These are phyloP conservation scores for Sporothrix pseudoabietina DNA, from an alignment of 2,329 filamentous ascomycete genomes.

Conservation along the genomic window DNA sequence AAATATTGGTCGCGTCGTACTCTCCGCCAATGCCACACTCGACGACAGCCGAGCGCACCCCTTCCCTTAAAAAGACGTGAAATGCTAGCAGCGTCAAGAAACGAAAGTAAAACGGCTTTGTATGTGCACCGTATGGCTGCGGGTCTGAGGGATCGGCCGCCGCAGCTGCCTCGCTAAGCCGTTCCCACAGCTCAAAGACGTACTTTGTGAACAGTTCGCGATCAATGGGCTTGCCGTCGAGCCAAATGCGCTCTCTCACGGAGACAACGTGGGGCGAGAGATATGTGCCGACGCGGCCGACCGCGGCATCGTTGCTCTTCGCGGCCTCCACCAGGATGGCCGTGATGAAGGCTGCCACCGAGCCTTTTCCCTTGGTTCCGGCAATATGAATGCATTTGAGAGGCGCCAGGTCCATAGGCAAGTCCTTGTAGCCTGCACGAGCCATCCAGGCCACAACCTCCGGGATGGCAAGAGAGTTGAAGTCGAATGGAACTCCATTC, in stretches of 20 bases:
- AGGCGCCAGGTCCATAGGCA: slow-evolving; percentile 53
- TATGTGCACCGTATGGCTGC: slow-evolving; percentile 56
- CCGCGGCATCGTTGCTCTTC: slow-evolving; percentile 41
- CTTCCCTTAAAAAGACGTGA: slow-evolving; percentile 76
- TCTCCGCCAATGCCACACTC: slow-evolving; percentile 89
- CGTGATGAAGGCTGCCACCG: slow-evolving; percentile 68
- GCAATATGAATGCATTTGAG: slow-evolving; percentile 70
- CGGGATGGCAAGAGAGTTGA: slow-evolving; percentile 75
- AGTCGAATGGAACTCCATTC: slow-evolving; percentile 48
- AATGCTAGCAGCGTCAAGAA: slow-evolving; percentile 88
- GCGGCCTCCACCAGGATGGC: slow-evolving; percentile 54
- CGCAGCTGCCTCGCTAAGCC: slow-evolving; percentile 48
- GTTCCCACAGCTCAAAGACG: slow-evolving; percentile 84
- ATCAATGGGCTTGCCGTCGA: slow-evolving; percentile 71
- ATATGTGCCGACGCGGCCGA: slow-evolving; percentile 62
- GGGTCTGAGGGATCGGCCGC: slow-evolving; percentile 45
- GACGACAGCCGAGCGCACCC: slow-evolving; percentile 76
- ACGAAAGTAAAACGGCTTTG: slow-evolving; percentile 89
- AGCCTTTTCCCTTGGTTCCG: slow-evolving; percentile 77
- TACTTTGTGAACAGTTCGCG: slow-evolving; percentile 71
- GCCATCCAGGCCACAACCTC: slow-evolving; percentile 79
- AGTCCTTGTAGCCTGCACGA: slow-evolving; percentile 69
- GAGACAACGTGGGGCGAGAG: slow-evolving; percentile 82
- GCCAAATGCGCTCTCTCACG: slow-evolving; percentile 80
- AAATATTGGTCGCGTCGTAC: slow-evolving; percentile 72